Percentiles rank a stretch among this genome's conserved stretches.
phyloP scores from a whole-genome alignment of 2,329 filamentous ascomycete species.

The Neonectria neomacrospora region DNA sequence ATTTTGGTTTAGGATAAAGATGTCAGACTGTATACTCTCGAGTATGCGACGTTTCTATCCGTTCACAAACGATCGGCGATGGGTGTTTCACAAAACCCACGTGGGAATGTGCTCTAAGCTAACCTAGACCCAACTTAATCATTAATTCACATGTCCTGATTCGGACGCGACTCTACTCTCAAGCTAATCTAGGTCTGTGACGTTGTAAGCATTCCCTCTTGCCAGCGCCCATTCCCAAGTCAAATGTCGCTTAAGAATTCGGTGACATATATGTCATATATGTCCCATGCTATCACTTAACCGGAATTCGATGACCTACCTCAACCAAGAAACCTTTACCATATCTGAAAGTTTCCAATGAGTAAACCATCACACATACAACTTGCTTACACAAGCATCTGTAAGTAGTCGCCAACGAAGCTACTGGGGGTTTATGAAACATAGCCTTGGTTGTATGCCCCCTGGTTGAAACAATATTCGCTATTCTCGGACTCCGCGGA shows the following conservation, averaged over 20 bases:
- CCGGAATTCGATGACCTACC: neutral
- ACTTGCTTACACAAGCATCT: neutral
- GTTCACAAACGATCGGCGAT: neutral
- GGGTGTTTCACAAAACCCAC: slow-evolving; percentile 21
- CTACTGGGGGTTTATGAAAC: slow-evolving; percentile 24
- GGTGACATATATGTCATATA: neutral
- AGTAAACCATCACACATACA: slow-evolving; percentile 1
- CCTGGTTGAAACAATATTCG: slow-evolving; percentile 7
- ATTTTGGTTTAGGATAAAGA: neutral
- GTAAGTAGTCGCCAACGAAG: slow-evolving; percentile 10
- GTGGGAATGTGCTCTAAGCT: neutral
- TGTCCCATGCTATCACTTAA: neutral
- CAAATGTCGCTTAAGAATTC: neutral
- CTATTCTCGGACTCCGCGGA: slow-evolving; percentile 2
- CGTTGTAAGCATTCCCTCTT: slow-evolving; percentile 13
- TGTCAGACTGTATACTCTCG: neutral
- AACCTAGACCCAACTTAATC: slow-evolving; percentile 4
- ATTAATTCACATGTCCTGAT: slow-evolving; percentile 4
- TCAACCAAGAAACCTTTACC: neutral
- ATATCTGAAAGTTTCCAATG: neutral
- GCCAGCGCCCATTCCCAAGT: slow-evolving; percentile 2
- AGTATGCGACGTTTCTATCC: neutral
- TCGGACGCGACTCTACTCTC: slow-evolving; percentile 4
- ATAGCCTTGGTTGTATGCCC: slow-evolving; percentile 3
- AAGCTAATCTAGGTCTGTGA: slow-evolving; percentile 1